phyloP scores from a whole-genome alignment of 106 monocot genomes.

The Acanthochlamys bracteata region DNA sequence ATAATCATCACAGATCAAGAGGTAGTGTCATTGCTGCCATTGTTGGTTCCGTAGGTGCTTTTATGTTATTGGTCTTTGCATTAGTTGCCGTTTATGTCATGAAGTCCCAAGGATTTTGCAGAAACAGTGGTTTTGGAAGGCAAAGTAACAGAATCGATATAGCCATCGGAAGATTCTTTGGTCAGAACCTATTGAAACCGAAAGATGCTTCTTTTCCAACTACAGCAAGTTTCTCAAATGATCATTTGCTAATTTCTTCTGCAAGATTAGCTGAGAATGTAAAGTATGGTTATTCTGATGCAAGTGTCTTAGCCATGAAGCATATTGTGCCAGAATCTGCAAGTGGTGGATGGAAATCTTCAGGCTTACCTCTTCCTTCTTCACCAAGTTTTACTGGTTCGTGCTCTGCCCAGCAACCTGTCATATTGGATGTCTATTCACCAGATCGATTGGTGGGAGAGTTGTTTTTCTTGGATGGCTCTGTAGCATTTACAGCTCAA shows the following conservation, averaged over 20 bases:
- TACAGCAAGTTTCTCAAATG: conserved; percentile 73
- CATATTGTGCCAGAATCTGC: conserved; percentile 11
- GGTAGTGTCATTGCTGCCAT: conserved; percentile 48
- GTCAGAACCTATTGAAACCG: conserved; percentile 30
- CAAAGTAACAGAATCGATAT: conserved; percentile 41
- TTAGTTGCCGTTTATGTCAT: conserved; percentile 50
- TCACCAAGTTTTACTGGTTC: conserved; percentile 28
- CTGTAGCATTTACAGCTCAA: conserved; percentile 70
- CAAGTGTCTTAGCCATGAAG: conserved; percentile 4
- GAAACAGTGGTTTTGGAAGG: conserved; percentile 35
- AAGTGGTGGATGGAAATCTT: conserved; percentile 15
- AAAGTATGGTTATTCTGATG: conserved; percentile 31
- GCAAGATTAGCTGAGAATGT: conserved; percentile 38
- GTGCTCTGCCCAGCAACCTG: conserved; percentile 22
- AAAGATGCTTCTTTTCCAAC: conserved; percentile 42
- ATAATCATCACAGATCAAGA: conserved; percentile 24
- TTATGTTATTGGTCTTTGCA: conserved; percentile 57
- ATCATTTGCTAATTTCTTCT: conserved; percentile 54
- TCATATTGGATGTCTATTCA: conserved; percentile 54
- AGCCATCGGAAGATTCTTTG: conserved; percentile 40
- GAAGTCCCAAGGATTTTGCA: conserved; percentile 66
- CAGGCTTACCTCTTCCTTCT: conserved; percentile 20
- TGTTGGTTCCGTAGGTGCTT: conserved; percentile 63
- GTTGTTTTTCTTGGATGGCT: conserved; percentile 62
- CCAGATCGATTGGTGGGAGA: conserved; percentile 83